Evolutionary conservation across 345 rosid genomes (phyloP).

Genomic region (Fremontodendron californicum): DNA sequence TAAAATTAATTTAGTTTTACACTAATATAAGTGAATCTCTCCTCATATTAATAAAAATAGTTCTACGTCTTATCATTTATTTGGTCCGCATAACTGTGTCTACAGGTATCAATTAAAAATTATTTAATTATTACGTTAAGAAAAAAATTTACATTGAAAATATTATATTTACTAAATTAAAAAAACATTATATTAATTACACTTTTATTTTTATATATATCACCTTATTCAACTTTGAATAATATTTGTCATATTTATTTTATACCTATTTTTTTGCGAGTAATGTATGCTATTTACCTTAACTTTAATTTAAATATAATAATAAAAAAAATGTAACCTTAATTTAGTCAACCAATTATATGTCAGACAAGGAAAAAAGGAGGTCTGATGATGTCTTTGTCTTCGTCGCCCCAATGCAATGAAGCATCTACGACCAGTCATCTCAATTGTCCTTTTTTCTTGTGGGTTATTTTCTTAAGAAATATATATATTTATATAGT

Average conservation of each 20-base stretch:
- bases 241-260: too few relatives aligned
- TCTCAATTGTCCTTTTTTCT: neutral
- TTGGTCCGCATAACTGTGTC: too few relatives aligned
- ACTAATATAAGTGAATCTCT: too few relatives aligned
- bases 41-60: neutral
- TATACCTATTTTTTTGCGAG: neutral
- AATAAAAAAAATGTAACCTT: neutral
- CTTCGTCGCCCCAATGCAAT: neutral
- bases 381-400: neutral
- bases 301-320: neutral
- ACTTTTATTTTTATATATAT: too few relatives aligned
- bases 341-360: neutral
- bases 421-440: neutral
- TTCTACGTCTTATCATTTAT: neutral
- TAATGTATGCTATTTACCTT: neutral
- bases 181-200: too few relatives aligned
- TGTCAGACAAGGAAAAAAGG: neutral
- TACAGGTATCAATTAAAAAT: too few relatives aligned
- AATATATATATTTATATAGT: too few relatives aligned
- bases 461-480: neutral
- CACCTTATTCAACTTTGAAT: too few relatives aligned
- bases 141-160: too few relatives aligned
- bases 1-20: too few relatives aligned
- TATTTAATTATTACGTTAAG: too few relatives aligned
- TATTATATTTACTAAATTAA: too few relatives aligned